These are phyloP conservation scores for Lactarius tabidus DNA, from an alignment of 768 basidiomycete species.

Conservation along the genomic window DNA sequence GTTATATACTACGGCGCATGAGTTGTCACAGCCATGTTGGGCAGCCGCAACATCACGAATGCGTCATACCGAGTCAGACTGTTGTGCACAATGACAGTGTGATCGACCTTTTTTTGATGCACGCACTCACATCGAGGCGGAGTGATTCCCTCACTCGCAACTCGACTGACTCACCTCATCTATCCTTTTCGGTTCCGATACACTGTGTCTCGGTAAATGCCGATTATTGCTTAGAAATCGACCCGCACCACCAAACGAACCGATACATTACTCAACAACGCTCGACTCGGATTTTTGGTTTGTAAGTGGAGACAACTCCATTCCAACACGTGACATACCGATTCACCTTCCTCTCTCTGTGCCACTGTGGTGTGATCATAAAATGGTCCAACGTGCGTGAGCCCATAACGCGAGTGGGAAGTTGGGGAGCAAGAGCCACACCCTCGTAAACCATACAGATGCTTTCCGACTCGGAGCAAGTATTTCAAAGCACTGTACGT, in stretches of 20 bases:
- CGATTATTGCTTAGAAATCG: no score
- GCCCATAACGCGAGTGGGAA: background rate
- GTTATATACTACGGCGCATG: constrained; percentile 9
- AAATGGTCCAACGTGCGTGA: background rate
- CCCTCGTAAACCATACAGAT: background rate
- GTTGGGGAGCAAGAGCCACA: background rate
- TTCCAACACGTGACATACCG: background rate
- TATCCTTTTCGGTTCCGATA: background rate
- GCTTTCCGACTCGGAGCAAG: background rate
- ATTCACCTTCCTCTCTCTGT: background rate
- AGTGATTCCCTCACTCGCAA: background rate
- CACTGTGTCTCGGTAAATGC: no score
- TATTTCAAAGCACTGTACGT: background rate
- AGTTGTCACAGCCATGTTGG: background rate
- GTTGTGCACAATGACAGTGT: background rate
- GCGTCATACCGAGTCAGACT: constrained; percentile 12
- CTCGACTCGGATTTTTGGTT: no score
- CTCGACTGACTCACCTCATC: background rate
- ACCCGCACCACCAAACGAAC: no score
- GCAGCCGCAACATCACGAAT: background rate
- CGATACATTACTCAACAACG: no score
- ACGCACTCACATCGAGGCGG: constrained; percentile 9
- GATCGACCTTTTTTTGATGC: constrained; percentile 3
- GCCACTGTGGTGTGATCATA: background rate
- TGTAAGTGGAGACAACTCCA: no score